phyloP scores from a whole-genome alignment of 2,329 filamentous ascomycete species.

The Fusarium mangiferae region DNA sequence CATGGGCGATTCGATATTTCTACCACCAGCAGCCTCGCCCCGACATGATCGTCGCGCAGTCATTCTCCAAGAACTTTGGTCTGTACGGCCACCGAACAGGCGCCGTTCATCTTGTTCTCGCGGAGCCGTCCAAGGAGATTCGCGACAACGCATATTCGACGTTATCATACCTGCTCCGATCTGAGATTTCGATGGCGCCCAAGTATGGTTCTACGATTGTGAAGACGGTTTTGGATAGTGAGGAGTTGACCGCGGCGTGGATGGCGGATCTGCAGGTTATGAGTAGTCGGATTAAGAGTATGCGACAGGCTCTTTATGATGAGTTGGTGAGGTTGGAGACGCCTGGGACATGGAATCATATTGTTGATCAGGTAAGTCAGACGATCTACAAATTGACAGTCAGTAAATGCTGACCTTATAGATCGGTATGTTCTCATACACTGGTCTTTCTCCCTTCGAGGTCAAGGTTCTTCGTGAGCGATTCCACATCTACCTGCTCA shows the following conservation, averaged over 20 bases:
- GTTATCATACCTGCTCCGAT: constrained; percentile 78
- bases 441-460: constrained; percentile 77
- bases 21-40: constrained; percentile 71
- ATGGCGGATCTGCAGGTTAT: constrained; percentile 90
- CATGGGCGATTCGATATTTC: constrained; percentile 91
- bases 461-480: constrained; percentile 75
- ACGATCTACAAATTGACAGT: accelerated
- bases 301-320: constrained; percentile 80
- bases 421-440: constrained; percentile 99
- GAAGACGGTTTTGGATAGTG: constrained; percentile 83
- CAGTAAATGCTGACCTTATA: constrained; percentile 50
- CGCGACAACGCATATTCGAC: constrained; percentile 21
- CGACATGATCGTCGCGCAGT: constrained; percentile 87
- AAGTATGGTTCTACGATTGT: constrained; percentile 93
- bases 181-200: constrained; percentile 95
- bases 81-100: constrained; percentile 97
- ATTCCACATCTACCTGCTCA: constrained; percentile 78
- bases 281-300: constrained; percentile 91
- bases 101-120: constrained; percentile 92
- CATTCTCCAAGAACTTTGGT: constrained; percentile 97
- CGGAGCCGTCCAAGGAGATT: constrained; percentile 79
- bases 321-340: constrained; percentile 88
- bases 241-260: constrained; percentile 85
- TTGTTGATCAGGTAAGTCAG: constrained; percentile 72
- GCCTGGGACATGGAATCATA: constrained; percentile 93